Conservation (phyloP, 441 rosid genomes). For the Eutrema salsugineum region DNA sequence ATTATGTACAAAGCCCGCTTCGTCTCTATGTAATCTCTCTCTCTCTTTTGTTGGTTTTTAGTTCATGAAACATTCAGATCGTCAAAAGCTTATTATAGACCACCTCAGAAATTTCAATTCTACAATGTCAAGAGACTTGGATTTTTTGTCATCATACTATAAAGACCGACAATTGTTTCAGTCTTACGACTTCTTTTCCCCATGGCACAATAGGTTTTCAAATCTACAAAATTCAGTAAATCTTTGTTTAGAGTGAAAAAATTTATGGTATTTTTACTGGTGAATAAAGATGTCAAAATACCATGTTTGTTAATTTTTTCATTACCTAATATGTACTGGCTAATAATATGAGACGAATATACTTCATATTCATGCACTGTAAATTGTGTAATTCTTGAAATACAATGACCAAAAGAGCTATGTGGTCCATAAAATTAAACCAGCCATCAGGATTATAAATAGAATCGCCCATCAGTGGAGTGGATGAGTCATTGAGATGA, state of each 20-base stretch:
- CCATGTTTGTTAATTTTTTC: not conserved
- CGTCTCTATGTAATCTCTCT: slow-evolving; percentile 45
- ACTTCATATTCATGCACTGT: not conserved
- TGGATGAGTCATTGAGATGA: not conserved
- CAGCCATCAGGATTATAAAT: not conserved
- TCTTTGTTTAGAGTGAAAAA: not conserved
- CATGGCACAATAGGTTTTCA: not conserved
- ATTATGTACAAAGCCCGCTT: slow-evolving; percentile 89
- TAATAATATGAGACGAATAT: not conserved
- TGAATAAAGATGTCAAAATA: not conserved
- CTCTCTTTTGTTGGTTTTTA: slow-evolving; percentile 8
- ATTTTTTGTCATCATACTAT: slow-evolving; percentile 8
- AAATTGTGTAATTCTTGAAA: not conserved
- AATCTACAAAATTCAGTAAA: not conserved
- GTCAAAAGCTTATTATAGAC: slow-evolving; percentile 6
- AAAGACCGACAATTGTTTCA: not conserved
- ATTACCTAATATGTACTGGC: too few relatives aligned
- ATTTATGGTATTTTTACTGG: not conserved
- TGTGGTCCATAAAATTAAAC: not conserved
- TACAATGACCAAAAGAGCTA: not conserved
- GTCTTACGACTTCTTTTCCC: not conserved
- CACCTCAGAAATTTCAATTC: not conserved
- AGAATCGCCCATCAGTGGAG: not conserved
- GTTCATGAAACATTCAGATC: slow-evolving; percentile 8
- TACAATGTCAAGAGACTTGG: slow-evolving; percentile 9